Conservation (phyloP, 2,329 filamentous ascomycete genomes). For the Cladosporium austrohemisphaericum region DNA sequence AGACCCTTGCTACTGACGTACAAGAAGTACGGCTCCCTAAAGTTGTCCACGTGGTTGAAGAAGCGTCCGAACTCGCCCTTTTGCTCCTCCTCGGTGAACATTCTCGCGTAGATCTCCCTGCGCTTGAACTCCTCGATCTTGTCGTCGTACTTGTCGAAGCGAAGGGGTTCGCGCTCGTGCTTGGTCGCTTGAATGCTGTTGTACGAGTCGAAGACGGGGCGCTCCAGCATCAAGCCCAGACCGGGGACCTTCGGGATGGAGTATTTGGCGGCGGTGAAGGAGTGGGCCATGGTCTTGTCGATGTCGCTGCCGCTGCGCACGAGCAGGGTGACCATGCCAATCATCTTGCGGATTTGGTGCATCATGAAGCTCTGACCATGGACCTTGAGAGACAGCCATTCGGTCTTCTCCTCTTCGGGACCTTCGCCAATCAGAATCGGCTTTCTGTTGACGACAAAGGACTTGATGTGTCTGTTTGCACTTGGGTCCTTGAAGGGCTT, state of each 20-base stretch:
- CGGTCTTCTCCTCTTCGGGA: constrained; percentile 57
- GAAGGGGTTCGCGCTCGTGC: constrained; percentile 64
- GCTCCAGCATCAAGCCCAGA: constrained; percentile 79
- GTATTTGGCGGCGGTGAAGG: constrained; percentile 67
- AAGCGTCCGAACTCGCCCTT: constrained; percentile 62
- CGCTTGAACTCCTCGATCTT: constrained; percentile 88
- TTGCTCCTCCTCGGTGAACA: constrained; percentile 84
- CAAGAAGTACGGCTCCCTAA: constrained; percentile 47
- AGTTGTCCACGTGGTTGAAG: constrained; percentile 51
- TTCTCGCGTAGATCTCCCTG: constrained; percentile 82
- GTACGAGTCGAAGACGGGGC: constrained; percentile 87
- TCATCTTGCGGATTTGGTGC: constrained; percentile 99
- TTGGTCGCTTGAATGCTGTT: constrained; percentile 67
- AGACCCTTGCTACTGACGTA: constrained; percentile 49
- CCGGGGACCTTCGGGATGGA: constrained; percentile 93
- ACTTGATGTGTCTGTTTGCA: constrained; percentile 86
- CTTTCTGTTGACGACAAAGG: constrained; percentile 71
- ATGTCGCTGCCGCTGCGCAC: constrained; percentile 75
- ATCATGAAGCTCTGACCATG: constrained; percentile 99
- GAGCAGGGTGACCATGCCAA: constrained; percentile 81
- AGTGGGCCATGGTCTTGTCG: constrained; percentile 65
- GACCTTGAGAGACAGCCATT: constrained; percentile 94
- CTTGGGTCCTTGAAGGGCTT: constrained; percentile 79
- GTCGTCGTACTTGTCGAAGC: constrained; percentile 73
- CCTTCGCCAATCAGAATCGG: constrained; percentile 47